These are phyloP conservation scores for Oenanthe sinensis DNA, from an alignment of 129 eudicot species.

Conservation along the genomic window DNA sequence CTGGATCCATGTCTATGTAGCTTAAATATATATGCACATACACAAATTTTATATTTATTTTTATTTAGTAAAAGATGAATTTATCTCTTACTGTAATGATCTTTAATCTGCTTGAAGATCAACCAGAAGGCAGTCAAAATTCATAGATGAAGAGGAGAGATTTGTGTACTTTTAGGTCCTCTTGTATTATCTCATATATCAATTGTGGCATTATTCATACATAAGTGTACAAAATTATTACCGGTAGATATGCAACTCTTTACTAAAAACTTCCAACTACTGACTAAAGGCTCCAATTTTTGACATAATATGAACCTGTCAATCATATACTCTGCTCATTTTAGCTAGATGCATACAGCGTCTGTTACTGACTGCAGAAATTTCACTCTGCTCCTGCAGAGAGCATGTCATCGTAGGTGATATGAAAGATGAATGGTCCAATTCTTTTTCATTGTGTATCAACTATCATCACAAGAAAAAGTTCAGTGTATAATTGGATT, in stretches of 20 bases:
- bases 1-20: neutral
- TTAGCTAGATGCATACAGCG: neutral
- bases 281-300: neutral
- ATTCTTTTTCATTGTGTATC: conserved; percentile 20
- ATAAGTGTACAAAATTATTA: neutral
- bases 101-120: conserved; percentile 95
- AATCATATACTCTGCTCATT: neutral
- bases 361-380: neutral
- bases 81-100: conserved; percentile 85
- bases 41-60: neutral
- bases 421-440: conserved; percentile 99
- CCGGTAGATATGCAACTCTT: neutral
- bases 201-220: too few species aligned
- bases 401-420: conserved; percentile 97
- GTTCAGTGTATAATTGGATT: neutral
- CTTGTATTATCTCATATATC: neutral
- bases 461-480: neutral
- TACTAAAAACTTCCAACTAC: neutral
- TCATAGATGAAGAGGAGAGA: conserved; percentile 94
- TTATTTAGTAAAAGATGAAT: conserved; percentile 48
- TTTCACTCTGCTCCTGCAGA: conserved; percentile 28
- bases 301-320: neutral
- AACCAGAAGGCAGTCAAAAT: conserved; percentile 66
- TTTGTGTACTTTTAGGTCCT: conserved; percentile 26
- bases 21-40: neutral